Evolutionary conservation across 2,329 filamentous ascomycete genomes (phyloP), one percentile per base, ranked within the genome.

Genomic region (Scedosporium minutisporum): DNA sequence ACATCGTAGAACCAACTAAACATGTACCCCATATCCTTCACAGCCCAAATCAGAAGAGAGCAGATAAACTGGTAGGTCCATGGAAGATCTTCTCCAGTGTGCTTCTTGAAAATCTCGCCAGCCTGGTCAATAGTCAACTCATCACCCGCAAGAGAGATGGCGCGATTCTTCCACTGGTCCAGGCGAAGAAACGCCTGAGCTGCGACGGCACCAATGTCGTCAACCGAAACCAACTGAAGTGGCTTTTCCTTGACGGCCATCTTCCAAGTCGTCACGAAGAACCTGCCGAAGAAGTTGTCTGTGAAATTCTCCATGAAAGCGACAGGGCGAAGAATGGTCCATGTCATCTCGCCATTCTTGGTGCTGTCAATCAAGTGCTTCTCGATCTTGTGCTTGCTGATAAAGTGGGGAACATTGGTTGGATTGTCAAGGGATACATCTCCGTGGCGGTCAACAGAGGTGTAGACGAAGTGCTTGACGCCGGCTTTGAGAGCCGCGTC

Each of bases 401-500:
- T 87, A 93, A 93, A 99, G 61, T 96, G 83, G 0, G 95, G 95
- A 60, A 97, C 77, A 1, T 89, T 87, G 59, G 75, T 72, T 33
- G 85, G 77, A 65, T 89, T 86, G 74, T 93, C 92, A 53, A 88
- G 85, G 14, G 89, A 88, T 10, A 46, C 21, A 6, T 61, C 59
- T 16, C 59, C 59, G 74, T 97, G 93, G 69, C 97, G 93, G 5
- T 95, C 93, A 93, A 97, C 96, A 70, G 91, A 96, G 68, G 91
- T 96, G 78, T 96, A 99, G 72, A 99, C 85, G 74, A 92, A 97
- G 75, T 97, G 93, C 69, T 91, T 86, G 58, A 97, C 85, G 60
- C 89, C 87, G 46, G 88, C 89, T 69, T 83, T 87, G 74, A 95
- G 93, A 62, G 93, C 93, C 12, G 91, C 92, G 71, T 96, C 90